phyloP scores from a whole-genome alignment of 2,329 filamentous ascomycete genomes.

The Zymoseptoria passerinii region DNA sequence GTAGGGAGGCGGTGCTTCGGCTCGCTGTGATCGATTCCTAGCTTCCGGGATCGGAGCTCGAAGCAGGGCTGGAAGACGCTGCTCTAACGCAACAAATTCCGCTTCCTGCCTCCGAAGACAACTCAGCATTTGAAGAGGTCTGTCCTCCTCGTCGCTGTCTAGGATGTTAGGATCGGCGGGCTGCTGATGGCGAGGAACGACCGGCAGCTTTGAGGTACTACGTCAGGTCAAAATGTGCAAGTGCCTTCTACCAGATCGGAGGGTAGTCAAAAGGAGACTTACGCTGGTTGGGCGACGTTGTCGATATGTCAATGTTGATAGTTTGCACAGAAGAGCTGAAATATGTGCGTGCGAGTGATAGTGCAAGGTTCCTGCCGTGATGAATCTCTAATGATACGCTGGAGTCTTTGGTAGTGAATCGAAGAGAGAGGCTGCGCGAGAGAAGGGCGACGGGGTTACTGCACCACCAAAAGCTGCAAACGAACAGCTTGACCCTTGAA shows the following conservation, averaged over 20 bases:
- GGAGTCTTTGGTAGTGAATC: background rate
- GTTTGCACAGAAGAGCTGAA: too few relatives aligned
- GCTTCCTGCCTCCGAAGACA: background rate
- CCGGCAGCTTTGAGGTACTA: background rate
- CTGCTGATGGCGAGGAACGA: background rate
- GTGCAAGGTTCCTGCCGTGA: background rate
- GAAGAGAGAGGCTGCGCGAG: background rate
- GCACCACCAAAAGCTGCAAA: background rate
- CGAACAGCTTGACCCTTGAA: too few relatives aligned
- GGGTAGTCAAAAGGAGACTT: background rate
- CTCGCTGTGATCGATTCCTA: background rate
- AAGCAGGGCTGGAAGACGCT: background rate
- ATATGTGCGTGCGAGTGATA: background rate
- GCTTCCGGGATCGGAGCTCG: background rate
- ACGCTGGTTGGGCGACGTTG: background rate
- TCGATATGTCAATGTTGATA: background rate
- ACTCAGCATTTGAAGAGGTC: background rate
- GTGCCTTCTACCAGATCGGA: too few relatives aligned
- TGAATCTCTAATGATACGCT: too few relatives aligned
- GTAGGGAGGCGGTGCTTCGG: background rate
- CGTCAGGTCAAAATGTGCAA: background rate
- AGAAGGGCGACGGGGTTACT: background rate
- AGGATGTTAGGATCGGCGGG: background rate
- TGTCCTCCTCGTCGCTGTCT: background rate
- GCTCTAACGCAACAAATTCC: too few relatives aligned